Base-by-base conservation (phyloP, 495 filamentous ascomycete species). In the Glarea lozoyensis region DNA sequence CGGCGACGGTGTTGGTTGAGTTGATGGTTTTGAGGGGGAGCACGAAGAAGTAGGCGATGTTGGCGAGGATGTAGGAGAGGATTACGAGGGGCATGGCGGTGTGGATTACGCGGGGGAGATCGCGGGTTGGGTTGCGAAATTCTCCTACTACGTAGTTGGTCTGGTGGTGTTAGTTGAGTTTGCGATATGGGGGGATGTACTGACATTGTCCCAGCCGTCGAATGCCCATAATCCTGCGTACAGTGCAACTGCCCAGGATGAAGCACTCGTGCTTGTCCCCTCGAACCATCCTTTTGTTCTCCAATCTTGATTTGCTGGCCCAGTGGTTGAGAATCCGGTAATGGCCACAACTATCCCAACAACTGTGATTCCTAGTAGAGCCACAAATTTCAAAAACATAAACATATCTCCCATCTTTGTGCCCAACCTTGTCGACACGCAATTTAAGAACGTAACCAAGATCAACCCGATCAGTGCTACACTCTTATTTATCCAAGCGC, bases 161-260 rank as follows among this genome's bases (percentile, higher is more conserved):
- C 87, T 94, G 51, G 10, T 13, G 23, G 9, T 10, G 36, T 27
- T 30, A 34, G 35, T 34, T 16, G 15, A 12, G 13, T 13, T 37
- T 2, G 11, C 15, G 3, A 24, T 21, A 16, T 17, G 24, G 34
- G 40, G 30, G 27, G 38, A 13, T 4, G 43, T 45, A 48, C 84
- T 66, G 63, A 92, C 89, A 61, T 98, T 98, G 58, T 98, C 92
- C 92, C 92, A 98, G 15, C 92, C 92, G 56, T 98, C 92, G 63
- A 90, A 98, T 2, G 92, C 92, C 92, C 92, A 98, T 2, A 98
- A 69, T 9, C 92, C 92, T 19, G 88, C 90, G 61, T 98, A 98
- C 44, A 98, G 60, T 3, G 92, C 92, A 39, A 97, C 84, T 12
- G 88, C 88, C 81, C 86, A 93, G 48, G 77, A 79, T 12, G 82